Evolutionary conservation across 2,329 filamentous ascomycete genomes (phyloP).

Genomic region (Cytospora piceicola): DNA sequence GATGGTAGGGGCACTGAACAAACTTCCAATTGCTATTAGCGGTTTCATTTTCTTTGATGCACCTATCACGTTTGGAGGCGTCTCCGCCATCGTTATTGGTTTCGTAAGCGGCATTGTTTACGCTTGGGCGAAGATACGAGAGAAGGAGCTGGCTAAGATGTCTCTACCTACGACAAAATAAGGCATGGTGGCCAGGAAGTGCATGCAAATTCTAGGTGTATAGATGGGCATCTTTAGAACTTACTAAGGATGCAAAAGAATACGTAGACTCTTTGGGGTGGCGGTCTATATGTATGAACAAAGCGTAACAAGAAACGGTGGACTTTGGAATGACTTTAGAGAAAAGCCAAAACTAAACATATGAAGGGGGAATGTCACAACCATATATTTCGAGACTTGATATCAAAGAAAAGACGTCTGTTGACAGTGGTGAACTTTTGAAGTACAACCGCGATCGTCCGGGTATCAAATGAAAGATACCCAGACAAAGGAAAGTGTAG

Average conservation of each 20-base stretch:
- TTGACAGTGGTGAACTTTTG: too few relatives aligned
- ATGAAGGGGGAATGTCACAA: too few relatives aligned
- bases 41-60: slow-evolving; percentile 95
- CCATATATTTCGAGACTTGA: too few relatives aligned
- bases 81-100: slow-evolving; percentile 87
- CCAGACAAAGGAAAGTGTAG: too few relatives aligned
- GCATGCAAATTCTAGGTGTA: too few relatives aligned
- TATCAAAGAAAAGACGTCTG: too few relatives aligned
- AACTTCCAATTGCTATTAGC: slow-evolving; percentile 90
- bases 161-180: slow-evolving; percentile 67
- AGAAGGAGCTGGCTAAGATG: slow-evolving; percentile 68
- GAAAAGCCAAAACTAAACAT: too few relatives aligned
- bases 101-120: slow-evolving; percentile 94
- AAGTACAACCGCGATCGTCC: too few relatives aligned
- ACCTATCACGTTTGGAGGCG: slow-evolving; percentile 87
- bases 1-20: slow-evolving; percentile 98
- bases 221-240: not conserved
- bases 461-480: too few relatives aligned
- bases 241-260: slow-evolving; percentile 53
- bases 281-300: too few relatives aligned
- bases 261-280: slow-evolving; percentile 13
- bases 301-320: too few relatives aligned
- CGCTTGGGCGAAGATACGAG: slow-evolving; percentile 81
- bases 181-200: slow-evolving; percentile 31
- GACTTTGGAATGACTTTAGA: too few relatives aligned